These are phyloP conservation scores for Metschnikowia dekortorum DNA, from an alignment of 805 yeast genomes.

Conservation along the genomic window DNA sequence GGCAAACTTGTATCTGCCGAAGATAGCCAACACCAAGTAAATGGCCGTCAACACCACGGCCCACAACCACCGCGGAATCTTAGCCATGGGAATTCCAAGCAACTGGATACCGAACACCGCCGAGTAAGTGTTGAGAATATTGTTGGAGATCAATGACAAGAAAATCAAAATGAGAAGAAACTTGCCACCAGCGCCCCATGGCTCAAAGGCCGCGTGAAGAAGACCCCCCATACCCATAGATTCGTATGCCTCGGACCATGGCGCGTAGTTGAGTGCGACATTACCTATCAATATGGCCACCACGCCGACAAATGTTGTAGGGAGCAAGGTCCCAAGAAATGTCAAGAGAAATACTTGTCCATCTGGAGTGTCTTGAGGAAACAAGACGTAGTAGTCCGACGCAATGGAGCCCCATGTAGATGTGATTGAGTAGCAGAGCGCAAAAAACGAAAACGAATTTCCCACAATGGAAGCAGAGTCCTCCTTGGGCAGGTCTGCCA, in stretches of 20 bases:
- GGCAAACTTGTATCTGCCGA: constrained; percentile 69
- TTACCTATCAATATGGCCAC: constrained; percentile 69
- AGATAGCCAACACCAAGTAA: constrained; percentile 67
- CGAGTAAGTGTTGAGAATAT: constrained; percentile 75
- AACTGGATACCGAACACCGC: constrained; percentile 78
- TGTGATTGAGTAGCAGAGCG: constrained; percentile 71
- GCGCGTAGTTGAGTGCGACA: constrained; percentile 52
- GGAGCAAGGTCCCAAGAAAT: constrained; percentile 60
- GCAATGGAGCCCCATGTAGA: constrained; percentile 89
- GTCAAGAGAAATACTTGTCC: constrained; percentile 54
- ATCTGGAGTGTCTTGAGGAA: constrained; percentile 68
- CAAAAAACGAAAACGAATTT: constrained; percentile 67
- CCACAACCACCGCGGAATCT: constrained; percentile 76
- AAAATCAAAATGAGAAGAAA: constrained; percentile 66
- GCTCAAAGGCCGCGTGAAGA: constrained; percentile 54
- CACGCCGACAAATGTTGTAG: constrained; percentile 72
- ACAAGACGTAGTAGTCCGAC: constrained; percentile 75
- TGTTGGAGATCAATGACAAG: constrained; percentile 75
- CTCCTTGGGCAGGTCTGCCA: constrained; percentile 16
- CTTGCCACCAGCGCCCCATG: constrained; percentile 80
- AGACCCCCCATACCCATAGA: constrained; percentile 72
- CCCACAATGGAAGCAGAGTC: constrained; percentile 47
- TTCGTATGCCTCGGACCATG: constrained; percentile 57
- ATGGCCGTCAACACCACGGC: constrained; percentile 58
- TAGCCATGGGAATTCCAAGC: constrained; percentile 48